Base-by-base conservation (phyloP, 805 yeast species). In the Metschnikowia similis region DNA sequence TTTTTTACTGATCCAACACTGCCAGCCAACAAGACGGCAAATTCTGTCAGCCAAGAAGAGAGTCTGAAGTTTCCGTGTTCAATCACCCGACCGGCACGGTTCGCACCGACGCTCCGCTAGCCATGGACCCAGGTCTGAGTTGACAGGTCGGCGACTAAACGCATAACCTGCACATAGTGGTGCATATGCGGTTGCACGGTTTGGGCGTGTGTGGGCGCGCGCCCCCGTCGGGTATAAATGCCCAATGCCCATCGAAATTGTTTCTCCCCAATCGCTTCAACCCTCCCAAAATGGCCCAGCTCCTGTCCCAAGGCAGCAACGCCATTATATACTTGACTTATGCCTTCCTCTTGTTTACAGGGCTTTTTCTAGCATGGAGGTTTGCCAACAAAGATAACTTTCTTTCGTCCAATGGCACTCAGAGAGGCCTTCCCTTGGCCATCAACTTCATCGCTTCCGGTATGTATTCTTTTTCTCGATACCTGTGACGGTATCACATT, bases 391-490 rank as follows among this genome's bases (percentile, higher is more conserved):
- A 73, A 40, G 73, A 76, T 37, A 77, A 82, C 6, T 91, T 87
- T 61, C 68, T 90, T 48, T 77, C 90, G 2, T 84, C 91, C 3
- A 88, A 90, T 68, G 85, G 94, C 10, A 82, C 96, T 0, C 91
- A 87, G 59, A 75, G 75, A 40, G 95, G 89, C 28, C 32, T 89
- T 13, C 96, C 96, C 0, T 71, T 91, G 58, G 87, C 96, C 1
- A 74, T 91, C 52, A 91, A 91, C 66, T 91, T 91, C 64, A 82
- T 91, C 48, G 97, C 97, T 45, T 84, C 95, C 57, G 96, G 96
- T 80, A 75, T 72, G 87, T 84, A 26, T 8, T 26, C 26, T 31
- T 51, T 49, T 35, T 35, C 37, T 30, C 8, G 13, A 30, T 8
- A 21, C n/a, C 41, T 26, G 13, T 16, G 4, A 16, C 13, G 13